Percentiles rank a stretch among this genome's conserved stretches.
These are phyloP conservation scores for Helianthus tuberosus DNA, from an alignment of 129 eudicot genomes.

Conservation along the genomic window DNA sequence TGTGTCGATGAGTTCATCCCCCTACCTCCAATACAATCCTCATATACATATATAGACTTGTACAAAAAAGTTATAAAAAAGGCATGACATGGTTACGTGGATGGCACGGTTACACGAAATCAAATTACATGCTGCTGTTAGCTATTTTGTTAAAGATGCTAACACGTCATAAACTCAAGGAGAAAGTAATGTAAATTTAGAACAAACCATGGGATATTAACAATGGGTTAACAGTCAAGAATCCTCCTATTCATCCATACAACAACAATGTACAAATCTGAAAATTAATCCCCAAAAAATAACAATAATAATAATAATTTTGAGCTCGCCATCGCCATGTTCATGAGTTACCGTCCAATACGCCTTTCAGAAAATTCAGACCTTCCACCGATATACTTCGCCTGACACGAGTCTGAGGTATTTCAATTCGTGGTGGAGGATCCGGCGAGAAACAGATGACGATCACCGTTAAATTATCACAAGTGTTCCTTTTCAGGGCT, in stretches of 20 bases:
- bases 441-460: conserved; percentile 74
- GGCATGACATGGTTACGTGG: no score
- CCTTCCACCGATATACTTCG: conserved; percentile 90
- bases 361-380: conserved; percentile 73
- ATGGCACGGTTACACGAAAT: no score
- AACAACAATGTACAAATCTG: conserved; percentile 38
- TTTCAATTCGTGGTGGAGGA: conserved; percentile 76
- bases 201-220: conserved; percentile 35
- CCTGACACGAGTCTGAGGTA: conserved; percentile 51
- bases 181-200: background rate
- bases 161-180: background rate
- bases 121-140: no score
- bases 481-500: conserved; percentile 68
- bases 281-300: conserved; percentile 9
- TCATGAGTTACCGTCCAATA: conserved; percentile 52
- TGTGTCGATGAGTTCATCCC: no score
- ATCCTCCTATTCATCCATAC: conserved; percentile 32
- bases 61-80: no score
- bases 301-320: background rate
- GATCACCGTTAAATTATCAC: conserved; percentile 78
- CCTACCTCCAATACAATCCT: no score
- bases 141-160: no score
- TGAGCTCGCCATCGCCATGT: background rate
- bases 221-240: conserved; percentile 36
- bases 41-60: no score